phyloP scores from a whole-genome alignment of 2,329 filamentous ascomycete genomes.

The Stenocarpella maydis region DNA sequence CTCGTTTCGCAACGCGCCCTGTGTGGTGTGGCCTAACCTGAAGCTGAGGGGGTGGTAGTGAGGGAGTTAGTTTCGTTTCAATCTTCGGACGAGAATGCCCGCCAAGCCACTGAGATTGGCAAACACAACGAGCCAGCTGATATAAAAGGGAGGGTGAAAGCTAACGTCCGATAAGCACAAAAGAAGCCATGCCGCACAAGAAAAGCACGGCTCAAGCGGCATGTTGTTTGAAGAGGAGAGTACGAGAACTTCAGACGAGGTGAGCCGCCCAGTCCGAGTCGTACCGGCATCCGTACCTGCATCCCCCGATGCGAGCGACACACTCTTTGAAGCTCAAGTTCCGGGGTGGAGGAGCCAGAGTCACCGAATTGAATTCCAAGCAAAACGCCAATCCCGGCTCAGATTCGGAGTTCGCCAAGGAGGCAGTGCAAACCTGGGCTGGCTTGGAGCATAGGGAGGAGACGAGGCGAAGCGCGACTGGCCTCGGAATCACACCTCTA shows the following conservation, averaged over 20 bases:
- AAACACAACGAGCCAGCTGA: conserved; percentile 23
- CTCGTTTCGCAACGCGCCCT: conserved; percentile 18
- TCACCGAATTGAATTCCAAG: background rate
- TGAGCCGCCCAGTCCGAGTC: conserved; percentile 24
- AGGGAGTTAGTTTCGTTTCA: conserved; percentile 28
- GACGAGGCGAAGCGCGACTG: conserved; percentile 10
- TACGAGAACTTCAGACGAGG: conserved; percentile 15
- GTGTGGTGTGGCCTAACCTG: conserved; percentile 28
- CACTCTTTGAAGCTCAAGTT: background rate
- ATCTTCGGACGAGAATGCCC: conserved; percentile 22
- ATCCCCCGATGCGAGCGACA: conserved; percentile 10
- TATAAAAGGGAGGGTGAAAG: conserved; percentile 17
- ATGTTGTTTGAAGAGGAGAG: conserved; percentile 14
- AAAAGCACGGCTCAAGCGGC: conserved; percentile 15
- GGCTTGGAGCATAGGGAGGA: background rate
- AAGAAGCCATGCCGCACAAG: background rate
- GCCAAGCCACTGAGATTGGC: conserved; percentile 27
- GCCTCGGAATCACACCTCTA: background rate
- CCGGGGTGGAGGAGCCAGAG: background rate
- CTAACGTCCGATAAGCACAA: conserved; percentile 18
- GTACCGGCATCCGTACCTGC: conserved; percentile 23
- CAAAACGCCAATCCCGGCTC: background rate
- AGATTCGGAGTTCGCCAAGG: conserved; percentile 10
- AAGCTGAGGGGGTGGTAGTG: conserved; percentile 22
- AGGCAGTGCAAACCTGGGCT: background rate